Conservation (phyloP, 805 yeast genomes). For the Teunomyces cretensis region DNA sequence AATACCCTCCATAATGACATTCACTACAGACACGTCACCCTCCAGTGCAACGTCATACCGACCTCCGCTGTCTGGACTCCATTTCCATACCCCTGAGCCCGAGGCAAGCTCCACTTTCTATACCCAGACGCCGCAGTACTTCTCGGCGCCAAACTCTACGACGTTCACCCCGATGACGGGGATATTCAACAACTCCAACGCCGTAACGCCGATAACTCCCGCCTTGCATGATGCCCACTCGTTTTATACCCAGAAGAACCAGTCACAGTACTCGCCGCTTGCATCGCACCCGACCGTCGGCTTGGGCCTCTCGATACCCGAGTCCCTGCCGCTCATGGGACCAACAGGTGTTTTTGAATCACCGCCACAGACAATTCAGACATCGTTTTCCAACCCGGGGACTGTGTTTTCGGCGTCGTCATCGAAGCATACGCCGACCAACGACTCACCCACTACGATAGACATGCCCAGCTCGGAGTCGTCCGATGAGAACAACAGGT, state of each 20-base stretch:
- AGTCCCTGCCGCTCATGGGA: background rate
- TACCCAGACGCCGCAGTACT: slow-evolving; percentile 4
- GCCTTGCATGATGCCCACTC: background rate
- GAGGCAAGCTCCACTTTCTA: background rate
- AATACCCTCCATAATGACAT: background rate
- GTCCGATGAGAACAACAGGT: background rate
- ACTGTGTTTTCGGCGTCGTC: background rate
- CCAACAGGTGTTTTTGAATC: background rate
- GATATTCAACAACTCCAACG: background rate
- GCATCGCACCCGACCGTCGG: slow-evolving; percentile 2
- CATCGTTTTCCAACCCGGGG: background rate
- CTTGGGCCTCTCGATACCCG: slow-evolving; percentile 3
- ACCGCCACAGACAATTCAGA: background rate
- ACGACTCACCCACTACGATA: slow-evolving; percentile 14
- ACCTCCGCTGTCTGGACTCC: background rate
- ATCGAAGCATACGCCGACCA: background rate
- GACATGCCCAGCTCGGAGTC: slow-evolving; percentile 11
- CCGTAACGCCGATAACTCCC: background rate
- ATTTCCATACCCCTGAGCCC: background rate
- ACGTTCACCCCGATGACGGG: slow-evolving; percentile 2
- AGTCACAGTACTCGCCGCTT: background rate
- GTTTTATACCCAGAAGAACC: slow-evolving; percentile 1
- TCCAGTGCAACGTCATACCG: background rate
- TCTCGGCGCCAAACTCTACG: slow-evolving; percentile 8
- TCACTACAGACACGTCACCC: background rate